Percentiles rank a stretch among this genome's conserved stretches.
phyloP scores from a whole-genome alignment of 2,329 filamentous ascomycete species.

The Ambrosiella xylebori region DNA sequence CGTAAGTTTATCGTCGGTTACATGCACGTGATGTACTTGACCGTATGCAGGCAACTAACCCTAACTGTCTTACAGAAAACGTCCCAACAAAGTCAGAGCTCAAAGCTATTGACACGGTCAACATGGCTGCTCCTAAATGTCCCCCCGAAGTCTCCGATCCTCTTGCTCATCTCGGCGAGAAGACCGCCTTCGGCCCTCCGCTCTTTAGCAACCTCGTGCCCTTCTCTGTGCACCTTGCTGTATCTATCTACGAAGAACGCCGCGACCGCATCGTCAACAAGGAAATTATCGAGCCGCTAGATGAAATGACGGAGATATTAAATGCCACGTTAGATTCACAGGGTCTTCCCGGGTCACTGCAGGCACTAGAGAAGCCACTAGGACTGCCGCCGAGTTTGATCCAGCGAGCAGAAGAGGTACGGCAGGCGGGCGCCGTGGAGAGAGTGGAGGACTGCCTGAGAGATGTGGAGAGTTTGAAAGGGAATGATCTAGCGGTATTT shows the following conservation, averaged over 20 bases:
- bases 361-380: constrained; percentile 86
- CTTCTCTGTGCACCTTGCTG: constrained; percentile 86
- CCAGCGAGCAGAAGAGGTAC: constrained; percentile 83
- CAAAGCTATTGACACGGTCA: constrained; percentile 67
- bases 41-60: not conserved
- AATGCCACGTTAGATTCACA: constrained; percentile 66
- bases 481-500: constrained; percentile 60
- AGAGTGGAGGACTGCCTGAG: constrained; percentile 63
- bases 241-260: constrained; percentile 86
- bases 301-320: constrained; percentile 61
- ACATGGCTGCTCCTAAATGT: constrained; percentile 66
- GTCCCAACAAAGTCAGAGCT: constrained; percentile 82
- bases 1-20: constrained; percentile 26
- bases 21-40: too few relatives aligned
- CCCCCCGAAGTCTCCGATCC: constrained; percentile 72
- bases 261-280: constrained; percentile 81
- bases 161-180: constrained; percentile 61
- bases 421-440: constrained; percentile 73
- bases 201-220: constrained; percentile 85
- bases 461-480: constrained; percentile 79
- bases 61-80: constrained; percentile 32
- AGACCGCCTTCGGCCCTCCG: constrained; percentile 63
- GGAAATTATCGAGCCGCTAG: constrained; percentile 69
- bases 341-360: constrained; percentile 78
- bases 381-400: constrained; percentile 71